Base-by-base conservation (phyloP, 23 red algal species). In the Agarophyton chilense region DNA sequence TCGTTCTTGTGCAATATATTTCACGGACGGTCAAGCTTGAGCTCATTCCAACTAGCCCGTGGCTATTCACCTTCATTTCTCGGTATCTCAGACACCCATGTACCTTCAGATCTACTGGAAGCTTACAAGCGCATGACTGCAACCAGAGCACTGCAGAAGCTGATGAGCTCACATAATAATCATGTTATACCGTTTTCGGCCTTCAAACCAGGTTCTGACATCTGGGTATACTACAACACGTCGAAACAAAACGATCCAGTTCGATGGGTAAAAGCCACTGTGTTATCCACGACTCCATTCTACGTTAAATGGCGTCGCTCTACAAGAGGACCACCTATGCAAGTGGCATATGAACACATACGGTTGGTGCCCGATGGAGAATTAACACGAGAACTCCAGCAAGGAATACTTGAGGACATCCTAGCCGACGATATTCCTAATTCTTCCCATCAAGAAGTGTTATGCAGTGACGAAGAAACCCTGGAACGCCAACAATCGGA, bases 241-340 rank as follows among this genome's bases (percentile, higher is more conserved):
- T 87, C 65, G 64, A 76, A 87, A 56, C 50, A 87, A 35, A 76
- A 87, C 46, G 83, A 87, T 34, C 36, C 64, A 57, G 43, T 75
- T 6, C 11, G 83, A 76, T 87, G 64, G 66, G 66, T 87, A 13
- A 32, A 54, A 58, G 83, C 66, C 14, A 87, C 34, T 51, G 61
- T 87, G 10, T 0, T 56, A 56, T 26, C 14, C 2, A 57, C 54
- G 0, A 87, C 52, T 4, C 52, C 62, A 19, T 75, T 54, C 64
- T 74, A 32, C 31, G 64, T 74, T 34, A 87, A 54, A 44, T 87
- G 83, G 36, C 39, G 83, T 46, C 57, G 62, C 26, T 71, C 57
- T 65, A 14, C 10, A 0, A 65, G 35, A 84, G 79, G 79, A 16
- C 57, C 81, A 26, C 81, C 81, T 11, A 72, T 86, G 52, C 13